phyloP scores from a whole-genome alignment of 1,139 yeast genomes.

The Saccharomyces hybrid region DNA sequence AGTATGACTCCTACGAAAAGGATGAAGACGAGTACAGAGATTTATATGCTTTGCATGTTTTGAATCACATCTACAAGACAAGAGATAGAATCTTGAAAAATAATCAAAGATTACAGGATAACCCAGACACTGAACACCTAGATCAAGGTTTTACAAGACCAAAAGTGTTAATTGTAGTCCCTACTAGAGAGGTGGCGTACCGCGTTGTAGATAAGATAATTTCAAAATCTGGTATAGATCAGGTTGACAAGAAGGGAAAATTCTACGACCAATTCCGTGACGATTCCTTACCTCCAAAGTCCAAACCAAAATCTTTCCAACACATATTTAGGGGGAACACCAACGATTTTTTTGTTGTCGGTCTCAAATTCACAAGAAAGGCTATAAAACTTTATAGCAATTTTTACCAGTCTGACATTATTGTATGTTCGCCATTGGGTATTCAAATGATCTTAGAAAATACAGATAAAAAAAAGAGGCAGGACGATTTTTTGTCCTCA shows the following conservation, averaged over 20 bases:
- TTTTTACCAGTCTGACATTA: slow-evolving; percentile 77
- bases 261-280: slow-evolving; percentile 63
- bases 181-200: slow-evolving; percentile 75
- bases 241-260: slow-evolving; percentile 72
- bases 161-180: slow-evolving; percentile 71
- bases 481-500: slow-evolving; percentile 74
- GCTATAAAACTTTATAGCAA: slow-evolving; percentile 76
- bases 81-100: slow-evolving; percentile 75
- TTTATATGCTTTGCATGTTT: slow-evolving; percentile 59
- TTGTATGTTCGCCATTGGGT: slow-evolving; percentile 90
- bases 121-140: slow-evolving; percentile 44
- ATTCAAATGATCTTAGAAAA: slow-evolving; percentile 60
- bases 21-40: slow-evolving; percentile 46
- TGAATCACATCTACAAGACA: slow-evolving; percentile 81
- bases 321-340: slow-evolving; percentile 80
- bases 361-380: slow-evolving; percentile 82
- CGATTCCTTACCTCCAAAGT: slow-evolving; percentile 40
- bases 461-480: slow-evolving; percentile 48
- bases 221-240: slow-evolving; percentile 57
- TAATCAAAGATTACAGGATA: slow-evolving; percentile 48
- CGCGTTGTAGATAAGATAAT: slow-evolving; percentile 60
- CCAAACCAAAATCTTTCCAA: slow-evolving; percentile 78
- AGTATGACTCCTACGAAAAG: slow-evolving; percentile 42
- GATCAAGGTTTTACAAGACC: slow-evolving; percentile 97
- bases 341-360: slow-evolving; percentile 85